Evolutionary conservation across 306 rosid genomes (phyloP), one percentile per base, ranked within the genome.

Genomic region (Acacia acuminata): DNA sequence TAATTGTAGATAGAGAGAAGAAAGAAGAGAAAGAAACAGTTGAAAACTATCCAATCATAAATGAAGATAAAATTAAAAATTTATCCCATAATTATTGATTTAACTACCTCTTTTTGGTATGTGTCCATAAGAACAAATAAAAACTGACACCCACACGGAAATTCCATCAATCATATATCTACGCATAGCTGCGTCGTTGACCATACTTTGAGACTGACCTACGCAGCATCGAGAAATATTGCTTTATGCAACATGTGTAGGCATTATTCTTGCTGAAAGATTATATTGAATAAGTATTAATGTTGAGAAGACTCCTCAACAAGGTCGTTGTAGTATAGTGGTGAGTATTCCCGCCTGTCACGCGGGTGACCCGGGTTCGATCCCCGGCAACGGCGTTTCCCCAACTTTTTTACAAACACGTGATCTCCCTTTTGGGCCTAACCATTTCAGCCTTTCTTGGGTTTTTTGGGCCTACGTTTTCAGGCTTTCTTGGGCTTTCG

Each of bases 321-420:
- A 4, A 42, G 0, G 75, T 70, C 75, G 75, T 70, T 70, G 75
- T 70, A 70, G 75, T 43, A 70, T 70, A 70, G 75, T 70, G 75
- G 75, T 70, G 20, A 70, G 75, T 70, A 70, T 70, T 43, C 55
- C 53, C 74, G 58, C 58, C 74, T 70, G 74, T 70, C 74, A 70
- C 74, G 74, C 74, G 74, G 74, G 51, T 12, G 74, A 70, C 74
- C 74, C 53, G 74, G 74, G 58, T 70, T 70, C 74, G 74, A 70
- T 70, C 74, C 75, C 75, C 55, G 55, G 55, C 75, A 70, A 70
- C 75, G 75, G 75, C 75, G 75, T 2, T n/a, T 0, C 7, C 20
- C 10, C 0, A 5, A 0, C 7, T 64, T 64, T 64, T 32, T 10
- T 0, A 38, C 22, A 9, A 60, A n/a, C 45, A 44, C 53, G 20